These are phyloP conservation scores for Komagataella pseudopastoris DNA, from an alignment of 805 yeast species.

Conservation along the genomic window DNA sequence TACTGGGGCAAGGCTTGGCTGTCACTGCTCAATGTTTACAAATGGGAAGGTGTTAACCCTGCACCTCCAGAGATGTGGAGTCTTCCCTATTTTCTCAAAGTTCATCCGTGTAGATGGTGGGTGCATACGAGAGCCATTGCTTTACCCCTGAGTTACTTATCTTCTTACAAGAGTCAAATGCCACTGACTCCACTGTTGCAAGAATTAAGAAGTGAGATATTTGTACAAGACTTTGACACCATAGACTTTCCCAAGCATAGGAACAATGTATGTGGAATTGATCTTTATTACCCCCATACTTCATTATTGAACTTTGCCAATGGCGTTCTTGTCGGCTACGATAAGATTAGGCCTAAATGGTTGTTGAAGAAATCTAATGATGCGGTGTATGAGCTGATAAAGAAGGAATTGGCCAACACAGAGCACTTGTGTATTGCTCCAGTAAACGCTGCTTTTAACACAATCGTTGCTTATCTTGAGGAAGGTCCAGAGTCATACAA, in stretches of 20 bases:
- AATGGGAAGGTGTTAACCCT: slow-evolving; percentile 97
- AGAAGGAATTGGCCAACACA: slow-evolving; percentile 69
- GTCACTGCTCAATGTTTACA: slow-evolving; percentile 63
- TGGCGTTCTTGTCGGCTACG: slow-evolving; percentile 46
- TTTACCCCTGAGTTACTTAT: slow-evolving; percentile 72
- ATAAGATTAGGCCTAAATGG: slow-evolving; percentile 70
- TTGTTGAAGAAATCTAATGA: slow-evolving; percentile 36
- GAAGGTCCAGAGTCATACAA: slow-evolving; percentile 57
- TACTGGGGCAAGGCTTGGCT: slow-evolving; percentile 98
- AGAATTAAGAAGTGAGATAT: slow-evolving; percentile 71
- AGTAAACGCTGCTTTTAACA: slow-evolving; percentile 74
- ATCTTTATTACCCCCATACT: slow-evolving; percentile 89
- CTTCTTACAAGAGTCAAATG: slow-evolving; percentile 40
- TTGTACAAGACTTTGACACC: slow-evolving; percentile 41
- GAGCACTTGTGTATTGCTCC: slow-evolving; percentile 86
- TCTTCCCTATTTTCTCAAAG: slow-evolving; percentile 65
- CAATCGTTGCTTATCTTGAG: slow-evolving; percentile 54
- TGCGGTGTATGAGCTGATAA: slow-evolving; percentile 45
- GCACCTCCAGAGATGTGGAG: slow-evolving; percentile 95
- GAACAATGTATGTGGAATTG: slow-evolving; percentile 83
- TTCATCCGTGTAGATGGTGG: slow-evolving; percentile 99
- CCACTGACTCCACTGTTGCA: slow-evolving; percentile 48
- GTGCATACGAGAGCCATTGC: slow-evolving; percentile 93
- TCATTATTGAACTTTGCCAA: slow-evolving; percentile 49
- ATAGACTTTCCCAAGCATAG: slow-evolving; percentile 64